Base-by-base conservation (phyloP, 176 grass and related monocot genomes). In the Canna indica region DNA sequence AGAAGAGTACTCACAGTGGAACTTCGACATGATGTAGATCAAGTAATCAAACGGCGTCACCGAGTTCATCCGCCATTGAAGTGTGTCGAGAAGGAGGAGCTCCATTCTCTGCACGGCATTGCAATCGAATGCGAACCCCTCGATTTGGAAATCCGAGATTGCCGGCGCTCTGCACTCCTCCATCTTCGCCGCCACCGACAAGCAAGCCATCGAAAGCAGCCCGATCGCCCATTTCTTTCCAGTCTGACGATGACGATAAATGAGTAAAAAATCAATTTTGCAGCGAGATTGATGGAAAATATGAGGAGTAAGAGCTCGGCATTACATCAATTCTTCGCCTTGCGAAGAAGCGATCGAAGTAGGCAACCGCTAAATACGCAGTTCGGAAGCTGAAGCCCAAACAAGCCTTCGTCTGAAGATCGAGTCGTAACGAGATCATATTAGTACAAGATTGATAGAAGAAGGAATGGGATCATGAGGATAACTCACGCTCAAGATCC, bases 111-210 rank as follows among this genome's bases (percentile, higher is more conserved):
- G 74, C 67, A 92, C 68, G 58, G 71, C 64, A 36, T 63, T 81
- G 64, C 57, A 46, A 73, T 82, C 72, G 67, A 97, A 97, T 17
- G 81, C 74, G 60, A 71, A 79, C 12, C 22, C 79, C 10, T 58
- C 82, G 31, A 14, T 77, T 8, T 46, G 63, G 75, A 81, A 83
- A 58, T 92, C 88, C 5, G 86, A 48, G 47, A 97, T 70, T 75
- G 80, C 18, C 29, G 93, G 93, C 29, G 69, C 79, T 16, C 53
- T 78, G 71, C 74, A 79, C 73, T 97, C 88, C 70, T 97, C 93
- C 88, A 97, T 92, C 81, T 97, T 97, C 0, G 88, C 93, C 38
- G 93, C 93, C 72, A 97, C 71, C 17, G 88, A 90, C 44, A 90
- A 69, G 69, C 93, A 97, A 42, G 93, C 86, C 28, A 92, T 69